A percentile compares a stretch with the other conserved stretches of the same genome.
These are phyloP conservation scores for Exsudoporus frostii DNA, from an alignment of 768 basidiomycete species.

Conservation along the genomic window DNA sequence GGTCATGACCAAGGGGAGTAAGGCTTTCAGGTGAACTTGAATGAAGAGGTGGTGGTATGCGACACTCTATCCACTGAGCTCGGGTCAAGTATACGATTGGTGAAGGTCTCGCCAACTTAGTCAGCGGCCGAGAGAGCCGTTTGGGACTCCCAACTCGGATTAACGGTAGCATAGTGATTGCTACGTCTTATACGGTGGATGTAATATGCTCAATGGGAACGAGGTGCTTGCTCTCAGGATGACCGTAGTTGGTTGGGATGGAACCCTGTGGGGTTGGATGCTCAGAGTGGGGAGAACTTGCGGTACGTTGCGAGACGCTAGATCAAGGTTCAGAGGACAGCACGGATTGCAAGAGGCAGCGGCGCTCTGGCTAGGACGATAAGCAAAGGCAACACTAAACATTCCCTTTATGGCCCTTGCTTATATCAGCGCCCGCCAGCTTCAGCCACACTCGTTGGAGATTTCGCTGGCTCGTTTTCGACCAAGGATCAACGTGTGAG, in stretches of 20 bases:
- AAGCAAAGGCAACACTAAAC: no score
- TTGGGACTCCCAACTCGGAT: not conserved
- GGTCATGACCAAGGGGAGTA: not conserved
- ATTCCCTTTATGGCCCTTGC: not conserved
- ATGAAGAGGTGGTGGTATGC: not conserved
- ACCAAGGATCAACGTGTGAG: slow-evolving; percentile 92
- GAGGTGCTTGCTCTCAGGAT: no score
- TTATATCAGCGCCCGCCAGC: slow-evolving; percentile 16
- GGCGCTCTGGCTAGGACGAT: not conserved
- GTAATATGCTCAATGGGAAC: no score
- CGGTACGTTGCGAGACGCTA: not conserved
- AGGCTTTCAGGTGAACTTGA: not conserved
- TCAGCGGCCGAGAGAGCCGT: not conserved
- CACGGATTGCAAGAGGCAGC: not conserved
- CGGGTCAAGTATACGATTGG: not conserved
- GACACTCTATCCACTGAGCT: not conserved
- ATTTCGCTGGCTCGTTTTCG: slow-evolving; percentile 27
- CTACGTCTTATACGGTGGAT: not conserved
- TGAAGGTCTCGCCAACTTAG: not conserved
- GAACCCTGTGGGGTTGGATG: not conserved
- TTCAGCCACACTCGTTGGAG: not conserved
- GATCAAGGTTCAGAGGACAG: not conserved
- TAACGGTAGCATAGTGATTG: not conserved
- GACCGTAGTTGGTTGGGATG: not conserved
- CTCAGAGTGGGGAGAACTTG: not conserved